Base-by-base conservation (phyloP, 2,329 filamentous ascomycete species). In the Xylariaceae sp. region DNA sequence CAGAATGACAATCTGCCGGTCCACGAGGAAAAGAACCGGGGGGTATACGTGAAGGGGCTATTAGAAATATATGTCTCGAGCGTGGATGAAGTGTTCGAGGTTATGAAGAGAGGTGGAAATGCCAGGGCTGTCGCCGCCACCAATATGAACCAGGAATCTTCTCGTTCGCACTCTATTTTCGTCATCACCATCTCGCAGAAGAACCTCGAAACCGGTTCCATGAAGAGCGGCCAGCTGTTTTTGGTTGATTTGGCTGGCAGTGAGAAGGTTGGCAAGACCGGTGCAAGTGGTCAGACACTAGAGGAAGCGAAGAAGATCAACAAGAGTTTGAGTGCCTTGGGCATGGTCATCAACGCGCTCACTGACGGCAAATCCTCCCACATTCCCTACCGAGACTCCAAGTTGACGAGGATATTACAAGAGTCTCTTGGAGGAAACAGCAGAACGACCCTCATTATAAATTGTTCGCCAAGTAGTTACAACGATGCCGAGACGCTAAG, bases 231-330 rank as follows among this genome's bases (percentile, higher is more conserved):
- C 55, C 92, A 96, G 75, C 86, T 99, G 20, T 98, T 97, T 82
- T 80, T 99, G 73, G 95, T 99, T 62, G 95, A 99, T 87, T 80
- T 99, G 81, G 95, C 95, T 50, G 95, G 95, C 81, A 96, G 91
- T 70, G 95, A 99, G 78, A 98, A 98, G 79, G 92, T 98, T 49
- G 93, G 95, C 72, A 98, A 99, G 83, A 99, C 95, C 26, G 95
- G 95, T 66, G 95, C 95, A 60, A 97, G 91, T 73, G 95, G 95
- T 54, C 95, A 98, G 76, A 98, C 93, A 3, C 81, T 99, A 43
- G 95, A 98, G 75, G 95, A 99, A 74, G 95, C 95, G 59, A 98
- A 98, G 82, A 99, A 99, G 83, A 99, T 99, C 83, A 99, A 99
- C 84, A 98, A 98, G 83, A 97, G 92, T 82, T 84, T 99, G 79